Base-by-base conservation (phyloP, 345 rosid genomes). In the Cochlearia excelsa region DNA sequence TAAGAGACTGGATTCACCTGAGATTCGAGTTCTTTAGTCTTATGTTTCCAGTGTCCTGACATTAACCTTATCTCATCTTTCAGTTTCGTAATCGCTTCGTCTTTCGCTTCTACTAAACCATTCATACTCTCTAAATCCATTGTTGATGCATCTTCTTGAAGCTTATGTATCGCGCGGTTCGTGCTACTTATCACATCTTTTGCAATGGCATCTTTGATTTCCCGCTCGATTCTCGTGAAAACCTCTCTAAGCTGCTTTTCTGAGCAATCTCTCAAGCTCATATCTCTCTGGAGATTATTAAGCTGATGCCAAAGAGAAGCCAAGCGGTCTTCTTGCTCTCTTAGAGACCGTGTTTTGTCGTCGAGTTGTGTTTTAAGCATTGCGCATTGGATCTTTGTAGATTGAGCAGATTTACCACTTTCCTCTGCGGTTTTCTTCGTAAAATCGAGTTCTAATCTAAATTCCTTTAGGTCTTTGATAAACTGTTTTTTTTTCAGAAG, bases 1-100 rank as follows among this genome's bases (percentile, higher is more conserved):
- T 16, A 16, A 16, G 30, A 8, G 46, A 47, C 4, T 27, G 37
- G 40, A 39, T 23, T 11, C 5, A 88, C 97, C 91, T 86, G 97
- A 30, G 84, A 74, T 66, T 93, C 95, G 47, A 88, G 43, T 50
- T 88, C 98, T 37, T 82, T 78, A 2, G 81, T 85, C 78, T 84
- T 83, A 26, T 74, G 76, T 74, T 85, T 85, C 97, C 99, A 92
- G 45, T 83, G 91, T 44, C 81, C 78, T 43, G 95, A 82, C 80
- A 93, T 81, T 40, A 85, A 56, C 71, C 80, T 72, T 53, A 88
- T 69, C 68, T 93, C 94, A 50, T 88, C 97, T 71, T 74, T 84
- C 31, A 93, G 66, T 60, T 68, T 83, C 4, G 71, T 71, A 60
- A 93, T 77, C 74, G 86, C 88, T 61, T 72, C 83, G 56, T 86